Percentiles rank a stretch among this genome's conserved stretches.
These are phyloP conservation scores for Strigomonas galati DNA, from an alignment of 208 protist species.

Conservation along the genomic window DNA sequence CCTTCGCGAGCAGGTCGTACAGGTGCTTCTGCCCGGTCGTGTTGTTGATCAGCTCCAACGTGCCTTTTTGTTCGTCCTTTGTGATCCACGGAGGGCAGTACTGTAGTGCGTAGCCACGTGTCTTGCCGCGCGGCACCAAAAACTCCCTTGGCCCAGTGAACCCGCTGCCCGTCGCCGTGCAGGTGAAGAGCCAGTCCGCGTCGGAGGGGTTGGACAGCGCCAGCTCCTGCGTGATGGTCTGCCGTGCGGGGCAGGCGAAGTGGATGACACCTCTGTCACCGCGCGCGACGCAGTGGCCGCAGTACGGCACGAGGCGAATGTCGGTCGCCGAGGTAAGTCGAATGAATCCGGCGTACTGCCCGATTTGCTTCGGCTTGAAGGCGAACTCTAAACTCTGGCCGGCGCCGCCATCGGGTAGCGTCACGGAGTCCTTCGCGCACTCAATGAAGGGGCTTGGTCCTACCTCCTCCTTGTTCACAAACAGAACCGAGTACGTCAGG, in stretches of 20 bases:
- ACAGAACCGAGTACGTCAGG: slow-evolving; percentile 48
- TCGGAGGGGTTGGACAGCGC: slow-evolving; percentile 73
- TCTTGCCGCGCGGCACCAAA: slow-evolving; percentile 58
- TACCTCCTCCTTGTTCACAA: slow-evolving; percentile 67
- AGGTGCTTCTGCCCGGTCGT: slow-evolving; percentile 81
- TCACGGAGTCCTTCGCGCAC: slow-evolving; percentile 21
- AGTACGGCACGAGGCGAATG: slow-evolving; percentile 79
- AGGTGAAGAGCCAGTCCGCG: slow-evolving; percentile 86
- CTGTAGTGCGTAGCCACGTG: slow-evolving; percentile 79
- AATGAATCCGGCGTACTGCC: slow-evolving; percentile 75
- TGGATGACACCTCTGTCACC: slow-evolving; percentile 75
- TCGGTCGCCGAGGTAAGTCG: slow-evolving; percentile 83
- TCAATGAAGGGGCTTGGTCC: slow-evolving; percentile 86
- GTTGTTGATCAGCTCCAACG: slow-evolving; percentile 82
- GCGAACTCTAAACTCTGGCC: slow-evolving; percentile 29
- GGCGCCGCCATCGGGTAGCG: slow-evolving; percentile 13
- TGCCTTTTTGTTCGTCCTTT: slow-evolving; percentile 47
- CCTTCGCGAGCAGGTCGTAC: slow-evolving; percentile 82
- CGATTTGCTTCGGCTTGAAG: slow-evolving; percentile 84
- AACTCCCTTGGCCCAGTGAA: slow-evolving; percentile 87
- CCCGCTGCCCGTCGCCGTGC: slow-evolving; percentile 58
- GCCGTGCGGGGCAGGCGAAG: slow-evolving; percentile 84
- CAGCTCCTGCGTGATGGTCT: slow-evolving; percentile 89
- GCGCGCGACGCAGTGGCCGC: slow-evolving; percentile 71
- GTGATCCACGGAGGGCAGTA: slow-evolving; percentile 85